Evolutionary conservation across 257 asterid genomes (phyloP), one percentile per base, ranked within the genome.

Genomic region (Solanum sejunctum): DNA sequence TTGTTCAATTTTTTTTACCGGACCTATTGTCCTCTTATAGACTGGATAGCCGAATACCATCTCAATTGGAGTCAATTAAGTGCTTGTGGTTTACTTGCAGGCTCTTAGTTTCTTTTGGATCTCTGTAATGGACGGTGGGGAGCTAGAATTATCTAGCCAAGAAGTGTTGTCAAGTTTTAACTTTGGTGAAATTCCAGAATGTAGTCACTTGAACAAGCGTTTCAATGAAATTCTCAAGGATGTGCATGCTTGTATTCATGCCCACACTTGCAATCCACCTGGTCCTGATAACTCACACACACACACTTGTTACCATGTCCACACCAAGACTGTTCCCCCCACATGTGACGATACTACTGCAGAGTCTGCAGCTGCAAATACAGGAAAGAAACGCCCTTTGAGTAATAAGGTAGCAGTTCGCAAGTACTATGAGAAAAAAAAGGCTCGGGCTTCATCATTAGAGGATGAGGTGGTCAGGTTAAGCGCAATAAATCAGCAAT

Each of bases 271-370:
- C 92, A 92, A 90, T 57, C 93, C 93, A 7, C 92, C 92, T 4
- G 95, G 93, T 15, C 93, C 92, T 79, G 93, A 90, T 83, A 77
- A 86, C 21, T n/a, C 88, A 7, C 97, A 93, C 70, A 91, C 93
- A 13, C 97, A 93, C 92, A 92, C 97, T 10, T 93, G 97, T 64
- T 89, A 91, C 87, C 97, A 92, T 84, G 88, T 92, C 8, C 97
- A 92, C 90, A 90, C 96, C 21, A 89, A 73, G 52, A 51, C 91
- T n/a, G 45, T 91, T 85, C 92, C 91, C 13, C 45, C 1, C 26
- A 77, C 85, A 6, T 63, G 23, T 17, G 85, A 66, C 0, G 39
- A 83, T 47, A 39, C 85, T 47, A n/a, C 81, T 66, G 39, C 85
- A 26, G 85, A 47, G 18, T 64, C 64, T 1, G 41, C 39, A 69